phyloP scores from a whole-genome alignment of 2,329 filamentous ascomycete species.

The Fusarium brevicatenulatum region DNA sequence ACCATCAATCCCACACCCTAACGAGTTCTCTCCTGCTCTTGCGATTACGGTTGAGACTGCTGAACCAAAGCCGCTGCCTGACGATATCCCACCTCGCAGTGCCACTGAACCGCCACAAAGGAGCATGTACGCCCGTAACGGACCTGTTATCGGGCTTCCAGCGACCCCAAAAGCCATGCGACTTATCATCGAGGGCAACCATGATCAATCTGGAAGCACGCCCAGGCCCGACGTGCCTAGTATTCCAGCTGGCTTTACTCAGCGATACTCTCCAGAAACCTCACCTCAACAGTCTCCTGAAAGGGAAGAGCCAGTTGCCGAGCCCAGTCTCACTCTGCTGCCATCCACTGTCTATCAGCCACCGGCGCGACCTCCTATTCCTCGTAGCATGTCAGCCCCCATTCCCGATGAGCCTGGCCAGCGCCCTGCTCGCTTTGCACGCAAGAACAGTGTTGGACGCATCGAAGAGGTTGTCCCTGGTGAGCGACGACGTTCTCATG shows the following conservation, averaged over 20 bases:
- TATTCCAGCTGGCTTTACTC: slow-evolving; percentile 60
- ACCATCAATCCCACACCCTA: slow-evolving; percentile 81
- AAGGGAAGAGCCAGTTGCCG: slow-evolving; percentile 43
- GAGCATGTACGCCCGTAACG: slow-evolving; percentile 60
- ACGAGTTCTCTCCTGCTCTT: slow-evolving; percentile 54
- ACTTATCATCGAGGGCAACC: slow-evolving; percentile 73
- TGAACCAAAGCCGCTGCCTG: slow-evolving; percentile 53
- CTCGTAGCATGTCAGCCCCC: slow-evolving; percentile 70
- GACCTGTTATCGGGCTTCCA: slow-evolving; percentile 78
- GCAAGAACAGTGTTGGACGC: slow-evolving; percentile 53
- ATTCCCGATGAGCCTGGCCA: slow-evolving; percentile 54
- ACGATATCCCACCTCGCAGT: slow-evolving; percentile 65
- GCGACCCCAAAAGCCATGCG: slow-evolving; percentile 93
- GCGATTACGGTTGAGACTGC: slow-evolving; percentile 54
- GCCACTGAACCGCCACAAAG: slow-evolving; percentile 70
- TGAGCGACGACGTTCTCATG: slow-evolving; percentile 59
- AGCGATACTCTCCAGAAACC: slow-evolving; percentile 53
- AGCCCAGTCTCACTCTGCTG: slow-evolving; percentile 57
- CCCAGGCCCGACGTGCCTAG: slow-evolving; percentile 65
- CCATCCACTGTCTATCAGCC: slow-evolving; percentile 71
- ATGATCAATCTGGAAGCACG: slow-evolving; percentile 49
- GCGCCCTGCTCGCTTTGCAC: slow-evolving; percentile 40
- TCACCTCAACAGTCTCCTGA: slow-evolving; percentile 52
- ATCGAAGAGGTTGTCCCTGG: slow-evolving; percentile 59
- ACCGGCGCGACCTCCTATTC: slow-evolving; percentile 59